phyloP scores from a whole-genome alignment of 306 rosid genomes.

The Malus domestica region DNA sequence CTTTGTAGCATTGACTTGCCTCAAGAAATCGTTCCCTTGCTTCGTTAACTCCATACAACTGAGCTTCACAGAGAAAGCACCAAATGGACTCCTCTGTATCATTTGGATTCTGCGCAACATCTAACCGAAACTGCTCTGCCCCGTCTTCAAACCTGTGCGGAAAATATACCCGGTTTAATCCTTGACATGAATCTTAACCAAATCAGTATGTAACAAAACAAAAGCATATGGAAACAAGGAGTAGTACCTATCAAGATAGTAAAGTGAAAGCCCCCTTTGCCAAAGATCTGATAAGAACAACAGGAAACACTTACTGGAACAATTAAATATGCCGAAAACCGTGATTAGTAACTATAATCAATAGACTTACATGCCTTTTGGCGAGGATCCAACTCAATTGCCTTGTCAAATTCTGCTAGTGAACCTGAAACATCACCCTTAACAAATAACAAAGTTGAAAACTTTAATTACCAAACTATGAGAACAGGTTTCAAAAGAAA shows the following conservation, averaged over 20 bases:
- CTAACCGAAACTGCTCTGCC: conserved; percentile 89
- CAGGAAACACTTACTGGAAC: conserved; percentile 9
- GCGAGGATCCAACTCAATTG: conserved; percentile 80
- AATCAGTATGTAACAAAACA: not conserved
- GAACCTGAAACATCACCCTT: conserved; percentile 79
- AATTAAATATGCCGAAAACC: not conserved
- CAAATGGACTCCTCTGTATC: conserved; percentile 93
- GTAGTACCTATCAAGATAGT: conserved; percentile 65
- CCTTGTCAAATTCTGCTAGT: conserved; percentile 71
- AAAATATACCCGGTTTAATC: conserved; percentile 12
- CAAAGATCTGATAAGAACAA: conserved; percentile 73
- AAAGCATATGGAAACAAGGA: not conserved
- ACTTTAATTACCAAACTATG: not conserved
- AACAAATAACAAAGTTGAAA: conserved; percentile 7
- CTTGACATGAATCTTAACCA: not conserved
- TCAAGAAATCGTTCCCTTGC: conserved; percentile 74
- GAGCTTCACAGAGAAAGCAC: conserved; percentile 95
- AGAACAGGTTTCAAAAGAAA: not conserved
- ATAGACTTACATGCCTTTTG: conserved; percentile 76
- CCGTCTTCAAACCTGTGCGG: conserved; percentile 68
- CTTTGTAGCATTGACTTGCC: conserved; percentile 28
- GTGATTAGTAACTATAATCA: not conserved
- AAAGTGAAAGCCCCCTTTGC: conserved; percentile 90
- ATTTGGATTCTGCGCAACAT: conserved; percentile 89
- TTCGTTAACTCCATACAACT: conserved; percentile 64